Evolutionary conservation across 2,329 filamentous ascomycete genomes (phyloP).

Genomic region (Xylaria sp.): DNA sequence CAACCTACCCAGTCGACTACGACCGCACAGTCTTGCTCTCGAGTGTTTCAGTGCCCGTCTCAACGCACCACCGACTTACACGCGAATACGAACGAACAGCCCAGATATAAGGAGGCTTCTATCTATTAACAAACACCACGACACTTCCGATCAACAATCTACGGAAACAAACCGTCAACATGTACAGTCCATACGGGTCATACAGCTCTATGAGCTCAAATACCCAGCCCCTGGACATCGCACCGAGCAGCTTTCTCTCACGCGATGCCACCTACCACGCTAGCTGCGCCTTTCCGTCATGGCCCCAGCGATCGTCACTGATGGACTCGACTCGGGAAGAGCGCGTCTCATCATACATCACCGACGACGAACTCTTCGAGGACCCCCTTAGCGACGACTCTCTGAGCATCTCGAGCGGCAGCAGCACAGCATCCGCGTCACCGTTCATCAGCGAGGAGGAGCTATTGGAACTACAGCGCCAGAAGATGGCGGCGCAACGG

Average conservation of each 20-base stretch:
- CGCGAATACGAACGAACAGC: slow-evolving; percentile 22
- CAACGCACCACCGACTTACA: slow-evolving; percentile 25
- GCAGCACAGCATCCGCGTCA: slow-evolving; percentile 58
- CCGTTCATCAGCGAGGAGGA: slow-evolving; percentile 58
- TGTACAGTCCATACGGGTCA: slow-evolving; percentile 52
- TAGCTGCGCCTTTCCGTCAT: slow-evolving; percentile 58
- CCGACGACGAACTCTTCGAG: slow-evolving; percentile 70
- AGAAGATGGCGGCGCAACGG: slow-evolving; percentile 63
- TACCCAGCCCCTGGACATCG: slow-evolving; percentile 50
- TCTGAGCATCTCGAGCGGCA: slow-evolving; percentile 58
- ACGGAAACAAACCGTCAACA: slow-evolving; percentile 32
- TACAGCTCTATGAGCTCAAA: slow-evolving; percentile 53
- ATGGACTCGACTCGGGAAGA: slow-evolving; percentile 45
- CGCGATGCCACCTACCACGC: slow-evolving; percentile 45
- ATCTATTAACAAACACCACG: slow-evolving; percentile 16
- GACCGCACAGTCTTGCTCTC: slow-evolving; percentile 8
- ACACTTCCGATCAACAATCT: background rate
- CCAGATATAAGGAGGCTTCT: slow-evolving; percentile 18
- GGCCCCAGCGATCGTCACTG: slow-evolving; percentile 55
- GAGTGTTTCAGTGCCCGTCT: slow-evolving; percentile 15
- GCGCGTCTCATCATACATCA: slow-evolving; percentile 67
- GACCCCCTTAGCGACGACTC: slow-evolving; percentile 63
- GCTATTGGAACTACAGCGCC: slow-evolving; percentile 61
- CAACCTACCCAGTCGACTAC: slow-evolving; percentile 13
- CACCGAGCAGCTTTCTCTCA: slow-evolving; percentile 47